phyloP scores from a whole-genome alignment of 1,284 basidiomycete species.

The Cryptococcus sp. region DNA sequence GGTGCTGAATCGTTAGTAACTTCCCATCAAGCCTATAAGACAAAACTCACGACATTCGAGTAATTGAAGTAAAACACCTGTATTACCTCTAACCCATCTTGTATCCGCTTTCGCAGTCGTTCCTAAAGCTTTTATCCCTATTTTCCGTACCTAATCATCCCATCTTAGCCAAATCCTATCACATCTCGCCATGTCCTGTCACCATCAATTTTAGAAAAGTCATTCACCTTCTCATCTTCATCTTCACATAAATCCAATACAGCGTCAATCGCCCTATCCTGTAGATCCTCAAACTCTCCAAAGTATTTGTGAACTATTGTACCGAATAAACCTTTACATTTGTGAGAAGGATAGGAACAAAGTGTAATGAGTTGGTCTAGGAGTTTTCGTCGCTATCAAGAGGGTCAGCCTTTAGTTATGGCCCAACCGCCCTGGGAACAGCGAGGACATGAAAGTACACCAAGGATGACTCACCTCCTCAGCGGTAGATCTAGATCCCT shows the following conservation, averaged over 20 bases:
- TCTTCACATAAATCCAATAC: slow-evolving; percentile 37
- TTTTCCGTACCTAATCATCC: slow-evolving; percentile 16
- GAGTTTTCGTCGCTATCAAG: slow-evolving; percentile 2
- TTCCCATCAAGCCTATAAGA: neutral
- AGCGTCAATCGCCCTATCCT: slow-evolving; percentile 31
- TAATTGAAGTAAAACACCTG: slow-evolving; percentile 32
- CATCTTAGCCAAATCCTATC: too few species aligned
- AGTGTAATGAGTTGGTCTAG: slow-evolving; percentile 20
- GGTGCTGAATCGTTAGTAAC: slow-evolving; percentile 12
- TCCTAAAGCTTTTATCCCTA: slow-evolving; percentile 31
- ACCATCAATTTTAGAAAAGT: neutral
- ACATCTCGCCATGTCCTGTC: neutral
- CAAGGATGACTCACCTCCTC: neutral
- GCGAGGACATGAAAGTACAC: too few species aligned
- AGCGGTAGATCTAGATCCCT: neutral
- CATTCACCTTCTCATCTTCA: slow-evolving; percentile 26
- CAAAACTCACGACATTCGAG: slow-evolving; percentile 28
- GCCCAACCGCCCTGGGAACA: neutral
- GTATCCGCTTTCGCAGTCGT: slow-evolving; percentile 28
- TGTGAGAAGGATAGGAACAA: slow-evolving; percentile 11
- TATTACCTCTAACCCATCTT: slow-evolving; percentile 35
- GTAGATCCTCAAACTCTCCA: slow-evolving; percentile 29
- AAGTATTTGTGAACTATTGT: slow-evolving; percentile 22
- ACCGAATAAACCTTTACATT: slow-evolving; percentile 22
- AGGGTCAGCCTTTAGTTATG: neutral